These are phyloP conservation scores for Santalum album DNA, from an alignment of 164 flowering plant genomes.

Conservation along the genomic window DNA sequence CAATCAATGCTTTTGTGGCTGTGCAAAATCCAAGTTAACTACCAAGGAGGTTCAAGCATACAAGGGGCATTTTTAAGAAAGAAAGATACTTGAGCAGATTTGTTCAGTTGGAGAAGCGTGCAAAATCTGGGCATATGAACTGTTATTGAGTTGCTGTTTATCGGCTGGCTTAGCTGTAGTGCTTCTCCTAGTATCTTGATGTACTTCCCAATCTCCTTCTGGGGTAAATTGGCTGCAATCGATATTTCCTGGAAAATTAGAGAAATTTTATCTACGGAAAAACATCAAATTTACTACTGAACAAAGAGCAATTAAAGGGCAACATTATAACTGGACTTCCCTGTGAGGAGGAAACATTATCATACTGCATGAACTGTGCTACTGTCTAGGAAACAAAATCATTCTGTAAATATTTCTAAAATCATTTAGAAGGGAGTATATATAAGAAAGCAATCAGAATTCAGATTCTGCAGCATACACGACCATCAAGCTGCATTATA, in stretches of 20 bases:
- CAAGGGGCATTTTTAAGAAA: not conserved
- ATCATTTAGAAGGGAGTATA: too few relatives aligned
- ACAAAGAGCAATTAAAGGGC: not conserved
- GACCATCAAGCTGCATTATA: too few relatives aligned
- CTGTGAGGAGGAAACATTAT: not conserved
- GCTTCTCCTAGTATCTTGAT: conserved; percentile 97
- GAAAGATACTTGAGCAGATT: conserved; percentile 78
- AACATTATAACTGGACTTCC: not conserved
- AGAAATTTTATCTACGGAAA: not conserved
- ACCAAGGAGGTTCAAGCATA: not conserved
- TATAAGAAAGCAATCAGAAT: too few relatives aligned
- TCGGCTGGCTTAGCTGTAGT: conserved; percentile 86
- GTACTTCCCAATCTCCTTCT: conserved; percentile 97
- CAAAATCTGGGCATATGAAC: conserved; percentile 98
- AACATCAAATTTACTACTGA: too few relatives aligned
- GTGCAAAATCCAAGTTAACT: too few relatives aligned
- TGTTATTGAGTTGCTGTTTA: conserved; percentile 92
- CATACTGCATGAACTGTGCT: too few relatives aligned
- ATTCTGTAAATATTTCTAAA: too few relatives aligned
- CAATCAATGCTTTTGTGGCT: too few relatives aligned
- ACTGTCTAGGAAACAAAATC: too few relatives aligned
- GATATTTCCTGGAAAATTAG: conserved; percentile 71
- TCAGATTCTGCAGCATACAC: too few relatives aligned
- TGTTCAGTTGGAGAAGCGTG: conserved; percentile 90
- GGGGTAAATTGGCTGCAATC: conserved; percentile 91